Evolutionary conservation across 2,329 filamentous ascomycete species (phyloP).

Genomic region (Zopfia rhizophila): DNA sequence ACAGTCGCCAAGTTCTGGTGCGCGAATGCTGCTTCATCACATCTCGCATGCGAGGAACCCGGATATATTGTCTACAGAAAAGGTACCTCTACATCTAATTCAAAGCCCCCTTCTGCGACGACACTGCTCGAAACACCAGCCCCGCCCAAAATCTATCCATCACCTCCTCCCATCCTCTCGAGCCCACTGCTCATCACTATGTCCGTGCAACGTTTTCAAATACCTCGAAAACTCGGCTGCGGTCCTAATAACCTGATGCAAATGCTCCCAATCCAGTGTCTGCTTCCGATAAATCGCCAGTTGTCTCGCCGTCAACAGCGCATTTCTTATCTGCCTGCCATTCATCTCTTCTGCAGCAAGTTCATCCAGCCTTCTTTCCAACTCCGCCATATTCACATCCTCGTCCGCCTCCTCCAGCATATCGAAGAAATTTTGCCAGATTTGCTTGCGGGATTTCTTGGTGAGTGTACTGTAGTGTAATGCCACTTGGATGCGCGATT

Average conservation of each 20-base stretch:
- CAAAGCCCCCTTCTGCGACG: too few relatives aligned
- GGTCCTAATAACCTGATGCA: neutral
- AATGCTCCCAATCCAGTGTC: slow-evolving; percentile 5
- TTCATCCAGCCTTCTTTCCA: slow-evolving; percentile 35
- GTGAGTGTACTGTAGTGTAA: slow-evolving; percentile 57
- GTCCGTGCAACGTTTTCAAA: slow-evolving; percentile 1
- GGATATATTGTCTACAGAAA: too few relatives aligned
- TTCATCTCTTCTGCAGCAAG: slow-evolving; percentile 47
- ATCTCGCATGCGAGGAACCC: too few relatives aligned
- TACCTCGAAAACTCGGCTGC: neutral
- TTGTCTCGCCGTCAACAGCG: slow-evolving; percentile 50
- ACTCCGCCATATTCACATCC: slow-evolving; percentile 23
- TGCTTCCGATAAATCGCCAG: slow-evolving; percentile 19
- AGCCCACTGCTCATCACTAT: slow-evolving; percentile 10
- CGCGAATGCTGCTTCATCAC: too few relatives aligned
- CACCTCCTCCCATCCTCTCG: slow-evolving; percentile 3
- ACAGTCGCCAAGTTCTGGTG: too few relatives aligned
- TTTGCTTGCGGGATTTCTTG: slow-evolving; percentile 49
- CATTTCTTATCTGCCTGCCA: slow-evolving; percentile 54
- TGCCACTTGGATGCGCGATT: slow-evolving; percentile 53
- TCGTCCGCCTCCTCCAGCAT: slow-evolving; percentile 4
- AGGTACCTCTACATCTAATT: too few relatives aligned
- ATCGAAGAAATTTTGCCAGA: slow-evolving; percentile 47
- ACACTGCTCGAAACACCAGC: too few relatives aligned
- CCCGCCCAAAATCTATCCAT: too few relatives aligned